Base-by-base conservation (phyloP, 1,284 basidiomycete genomes). In the Hortiboletus rubellus region DNA sequence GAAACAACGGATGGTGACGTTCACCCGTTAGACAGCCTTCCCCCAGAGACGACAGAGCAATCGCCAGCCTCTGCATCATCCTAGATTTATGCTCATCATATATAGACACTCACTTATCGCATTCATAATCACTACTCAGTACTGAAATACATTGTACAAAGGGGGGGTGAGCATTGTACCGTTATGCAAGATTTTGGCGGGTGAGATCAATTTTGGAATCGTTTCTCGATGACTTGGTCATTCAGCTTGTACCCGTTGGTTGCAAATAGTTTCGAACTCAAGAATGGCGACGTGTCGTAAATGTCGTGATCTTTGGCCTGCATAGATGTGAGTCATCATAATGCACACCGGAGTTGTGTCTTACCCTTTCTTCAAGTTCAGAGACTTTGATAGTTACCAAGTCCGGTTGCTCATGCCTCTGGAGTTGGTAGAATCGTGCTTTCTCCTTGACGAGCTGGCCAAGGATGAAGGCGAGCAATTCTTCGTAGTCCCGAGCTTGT, bases 391-490 rank as follows among this genome's bases (percentile, higher is more conserved):
- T 81, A 1, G 82, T 76, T 36, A 97, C 82, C 42, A 84, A 76
- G 33, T 88, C 85, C 0, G 94, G 93, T 68, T 90, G 89, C 66
- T 85, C 84, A 58, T 87, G 87, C 62, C 82, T 81, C 66, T 91
- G 86, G 47, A 90, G 76, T 68, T 94, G 89, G 69, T 90, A 82
- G 63, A 91, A 84, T 42, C 95, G 87, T 37, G 92, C 93, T 68
- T 92, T 94, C 69, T 98, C 96, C 76, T 99, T 99, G 75, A 99
- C 82, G 53, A 98, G 80, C 60, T 94, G 89, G 41, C 97, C 96
- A 24, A 99, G 86, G 60, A 99, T 77, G 84, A 98, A 99, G 3
- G 94, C 84, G 36, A 99, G 82, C 55, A 99, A 76, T 74, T 99
- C 97, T 74, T 99, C 95, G 74, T 96, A 89, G 71, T 99, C 97